Base-by-base conservation (phyloP, 2,329 filamentous ascomycete genomes). In the Ophiocordyceps unilateralis region DNA sequence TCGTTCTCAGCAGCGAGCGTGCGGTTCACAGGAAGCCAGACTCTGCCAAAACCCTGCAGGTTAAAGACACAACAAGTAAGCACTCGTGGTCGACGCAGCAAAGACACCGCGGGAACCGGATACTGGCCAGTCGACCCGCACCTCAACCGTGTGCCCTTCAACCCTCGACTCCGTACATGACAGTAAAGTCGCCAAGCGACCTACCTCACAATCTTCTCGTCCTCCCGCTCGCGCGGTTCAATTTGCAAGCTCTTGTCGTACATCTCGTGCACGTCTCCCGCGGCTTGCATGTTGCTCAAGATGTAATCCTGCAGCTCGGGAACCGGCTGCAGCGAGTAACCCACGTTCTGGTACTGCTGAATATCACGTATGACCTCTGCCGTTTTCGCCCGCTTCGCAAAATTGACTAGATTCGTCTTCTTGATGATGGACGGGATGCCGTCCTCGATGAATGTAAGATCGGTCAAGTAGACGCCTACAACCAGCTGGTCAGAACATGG, bases 171-270 rank as follows among this genome's bases (percentile, higher is more conserved):
- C 47, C 42, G 51, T n/a, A 36, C 10, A 36, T 17, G 32, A 36
- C n/a, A 48, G 24, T 52, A 52, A 44, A 53, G 47, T 48, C 48
- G 51, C 45, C 54, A 50, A 50, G 53, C 42, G 49, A 71, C 76
- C 56, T 79, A 93, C 88, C 91, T 93, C 59, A 94, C 89, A 70
- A 98, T 96, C 73, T 96, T 96, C 67, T 98, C 91, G 58, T 98
- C 91, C 67, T 98, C 91, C 55, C 91, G 76, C 68, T 98, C 91
- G 55, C 91, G 76, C 48, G 91, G 91, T 61, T 98, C 91, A 47
- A 98, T 80, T 55, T 81, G 74, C 65, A 98, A 69, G 65, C 87
- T 94, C 71, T 88, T 88, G 63, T 96, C 88, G 68, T 96, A 98
- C 91, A 96, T 96, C 69, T 96, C 89, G 61, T 96, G 88, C 49